Evolutionary conservation across 148 eudicot genomes (phyloP), one percentile per base, ranked within the genome.

Genomic region (Hydrangea macrophylla): DNA sequence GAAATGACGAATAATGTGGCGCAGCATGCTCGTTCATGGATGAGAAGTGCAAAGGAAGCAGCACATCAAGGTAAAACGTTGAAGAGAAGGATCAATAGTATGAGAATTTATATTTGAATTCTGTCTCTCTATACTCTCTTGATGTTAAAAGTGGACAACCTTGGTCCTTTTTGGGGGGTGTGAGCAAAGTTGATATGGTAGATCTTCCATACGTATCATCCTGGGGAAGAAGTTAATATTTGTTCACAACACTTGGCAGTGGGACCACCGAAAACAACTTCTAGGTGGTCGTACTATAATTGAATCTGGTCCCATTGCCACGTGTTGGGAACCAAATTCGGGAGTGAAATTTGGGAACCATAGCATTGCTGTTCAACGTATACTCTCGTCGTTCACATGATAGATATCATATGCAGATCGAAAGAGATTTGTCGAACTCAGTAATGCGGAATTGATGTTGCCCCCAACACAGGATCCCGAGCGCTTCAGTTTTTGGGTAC

Each of bases 401-500:
- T 28, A 36, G 50, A 36, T 26, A 67, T 72, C 69, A n/a, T 61
- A 26, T 73, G 58, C 86, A 91, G 99, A 95, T 79, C 75, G 90
- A 76, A 54, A 73, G 70, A 84, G 89, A 65, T 88, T 89, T 32
- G 70, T 85, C 28, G 94, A 95, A 78, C 85, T 95, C 68, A 78
- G 70, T 55, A 87, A 82, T 66, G 88, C 88, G 45, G 99, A 95
- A 83, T 87, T 86, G 6, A 78, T 89, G 89, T 85, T 84, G 91
- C 99, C 99, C 20, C 69, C 93, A 32, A 68, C 85, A 42, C 73
- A 73, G 22, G 86, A 91, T 80, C 99, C 96, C 20, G 97, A 95
- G 84, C 90, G 75, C 75, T 95, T 84, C 80, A 91, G 99, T 84
- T 95, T 95, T 32, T 95, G 99, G 99, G 99, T 95, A 89, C 75